Evolutionary conservation across 768 basidiomycete genomes (phyloP).

Genomic region (Amylocystis lapponica): DNA sequence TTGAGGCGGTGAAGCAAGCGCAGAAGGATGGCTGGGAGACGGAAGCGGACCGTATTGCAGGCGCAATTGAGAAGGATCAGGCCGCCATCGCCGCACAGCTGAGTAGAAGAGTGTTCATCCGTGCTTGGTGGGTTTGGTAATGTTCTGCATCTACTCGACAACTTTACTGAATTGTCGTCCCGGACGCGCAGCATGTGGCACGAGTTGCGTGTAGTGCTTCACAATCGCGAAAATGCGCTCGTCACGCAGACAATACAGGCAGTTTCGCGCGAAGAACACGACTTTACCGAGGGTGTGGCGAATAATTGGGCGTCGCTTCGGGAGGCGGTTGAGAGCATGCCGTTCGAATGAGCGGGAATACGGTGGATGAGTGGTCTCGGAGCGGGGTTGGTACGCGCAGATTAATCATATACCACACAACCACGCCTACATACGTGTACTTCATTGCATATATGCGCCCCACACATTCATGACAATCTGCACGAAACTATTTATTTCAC

Average conservation of each 20-base stretch:
- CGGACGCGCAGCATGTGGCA: slow-evolving; percentile 92
- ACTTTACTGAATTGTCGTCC: no score
- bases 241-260: slow-evolving; percentile 66
- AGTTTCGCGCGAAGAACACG: slow-evolving; percentile 71
- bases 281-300: slow-evolving; percentile 55
- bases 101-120: slow-evolving; percentile 78
- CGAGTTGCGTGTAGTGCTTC: slow-evolving; percentile 87
- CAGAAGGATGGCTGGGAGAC: slow-evolving; percentile 83
- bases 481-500: no score
- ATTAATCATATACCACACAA: background rate
- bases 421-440: no score
- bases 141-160: no score
- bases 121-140: slow-evolving; percentile 58
- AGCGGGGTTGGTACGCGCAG: no score
- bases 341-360: slow-evolving; percentile 67
- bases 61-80: slow-evolving; percentile 80
- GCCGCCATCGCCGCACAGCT: slow-evolving; percentile 69
- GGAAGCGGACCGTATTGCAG: slow-evolving; percentile 72
- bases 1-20: slow-evolving; percentile 64
- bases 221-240: slow-evolving; percentile 84
- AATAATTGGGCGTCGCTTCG: slow-evolving; percentile 72
- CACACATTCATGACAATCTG: no score
- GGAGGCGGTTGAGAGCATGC: slow-evolving; percentile 75
- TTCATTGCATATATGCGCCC: no score
- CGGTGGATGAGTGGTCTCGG: no score